Evolutionary conservation across 257 asterid species (phyloP), one percentile per base, ranked within the genome.

Genomic region (Solanum paucissectum): DNA sequence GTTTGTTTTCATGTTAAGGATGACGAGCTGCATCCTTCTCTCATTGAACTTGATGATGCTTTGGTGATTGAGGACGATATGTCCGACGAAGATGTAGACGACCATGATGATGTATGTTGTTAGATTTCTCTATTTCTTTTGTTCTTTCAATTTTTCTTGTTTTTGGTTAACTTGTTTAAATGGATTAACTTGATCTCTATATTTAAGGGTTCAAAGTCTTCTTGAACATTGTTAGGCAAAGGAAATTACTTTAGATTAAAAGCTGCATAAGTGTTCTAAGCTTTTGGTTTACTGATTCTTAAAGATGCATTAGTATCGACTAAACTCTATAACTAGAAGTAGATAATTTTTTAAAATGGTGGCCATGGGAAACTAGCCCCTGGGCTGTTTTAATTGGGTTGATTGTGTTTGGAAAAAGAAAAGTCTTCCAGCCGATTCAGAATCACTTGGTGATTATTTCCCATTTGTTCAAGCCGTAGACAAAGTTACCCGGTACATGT

Each of bases 51-150:
- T 86, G 98, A 96, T 84, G 99, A 95, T 85, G 94, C 98, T 64
- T 92, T 95, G 94, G 98, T 97, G 93, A 97, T 96, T 91, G 99
- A 96, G 89, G 99, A 96, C 81, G 98, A 97, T 89, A 90, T 97
- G 71, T 97, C 98, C 4, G 99, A 95, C 83, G 99, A 95, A 79
- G 66, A 81, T 12, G 98, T 93, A 4, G 96, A 94, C 11, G 97
- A 91, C 86, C 92, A 88, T 87, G 97, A 95, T 87, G 98, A 94
- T 92, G 99, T 97, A 94, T 87, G 94, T 90, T 87, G 44, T 83
- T 52, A 23, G 79, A 34, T 62, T 73, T 66, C 87, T 37, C 62
- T 66, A 2, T 14, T 40, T 40, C 21, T 27, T 66, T 42, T 66
- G 20, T 62, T 46, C 83, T 38, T 46, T 86, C 72, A 34, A 86